Conservation (phyloP, 1,284 basidiomycete genomes). For the Flammula alnicola region DNA sequence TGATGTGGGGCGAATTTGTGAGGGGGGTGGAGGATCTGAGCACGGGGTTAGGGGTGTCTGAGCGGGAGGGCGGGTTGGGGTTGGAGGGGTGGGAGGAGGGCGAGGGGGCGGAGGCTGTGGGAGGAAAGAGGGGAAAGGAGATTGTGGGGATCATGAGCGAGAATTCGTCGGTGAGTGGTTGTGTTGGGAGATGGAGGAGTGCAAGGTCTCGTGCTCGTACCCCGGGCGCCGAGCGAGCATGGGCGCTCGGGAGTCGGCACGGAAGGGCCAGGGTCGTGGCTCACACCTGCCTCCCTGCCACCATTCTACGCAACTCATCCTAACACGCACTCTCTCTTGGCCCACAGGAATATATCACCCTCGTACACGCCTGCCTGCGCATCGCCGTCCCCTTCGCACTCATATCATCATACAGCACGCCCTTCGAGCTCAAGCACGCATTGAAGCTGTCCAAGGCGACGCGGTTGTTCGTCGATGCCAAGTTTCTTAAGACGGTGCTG, state of each 20-base stretch:
- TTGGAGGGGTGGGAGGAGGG: constrained; percentile 36
- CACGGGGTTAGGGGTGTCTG: constrained; percentile 55
- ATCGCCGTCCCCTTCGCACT: constrained; percentile 65
- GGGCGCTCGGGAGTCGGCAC: no score
- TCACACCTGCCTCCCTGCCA: neutral
- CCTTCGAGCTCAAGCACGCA: constrained; percentile 66
- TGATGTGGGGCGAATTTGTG: constrained; percentile 52
- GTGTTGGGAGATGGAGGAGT: neutral
- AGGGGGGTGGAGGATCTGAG: constrained; percentile 58
- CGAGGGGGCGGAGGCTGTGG: constrained; percentile 15
- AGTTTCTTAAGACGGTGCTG: constrained; percentile 52
- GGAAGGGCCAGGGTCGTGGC: no score
- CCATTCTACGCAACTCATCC: neutral
- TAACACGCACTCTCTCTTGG: constrained; percentile 1
- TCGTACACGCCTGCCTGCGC: constrained; percentile 60
- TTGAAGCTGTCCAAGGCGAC: constrained; percentile 58
- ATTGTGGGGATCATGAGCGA: constrained; percentile 71
- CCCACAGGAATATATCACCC: constrained; percentile 61
- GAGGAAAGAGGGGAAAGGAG: constrained; percentile 43
- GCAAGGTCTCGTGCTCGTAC: no score
- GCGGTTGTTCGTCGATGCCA: constrained; percentile 63
- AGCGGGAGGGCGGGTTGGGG: constrained; percentile 57
- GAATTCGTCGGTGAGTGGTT: constrained; percentile 62
- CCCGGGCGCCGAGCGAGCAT: no score
- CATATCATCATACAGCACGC: constrained; percentile 68